Evolutionary conservation across 306 rosid genomes (phyloP), one percentile per base, ranked within the genome.

Genomic region (Trifolium subterraneum): DNA sequence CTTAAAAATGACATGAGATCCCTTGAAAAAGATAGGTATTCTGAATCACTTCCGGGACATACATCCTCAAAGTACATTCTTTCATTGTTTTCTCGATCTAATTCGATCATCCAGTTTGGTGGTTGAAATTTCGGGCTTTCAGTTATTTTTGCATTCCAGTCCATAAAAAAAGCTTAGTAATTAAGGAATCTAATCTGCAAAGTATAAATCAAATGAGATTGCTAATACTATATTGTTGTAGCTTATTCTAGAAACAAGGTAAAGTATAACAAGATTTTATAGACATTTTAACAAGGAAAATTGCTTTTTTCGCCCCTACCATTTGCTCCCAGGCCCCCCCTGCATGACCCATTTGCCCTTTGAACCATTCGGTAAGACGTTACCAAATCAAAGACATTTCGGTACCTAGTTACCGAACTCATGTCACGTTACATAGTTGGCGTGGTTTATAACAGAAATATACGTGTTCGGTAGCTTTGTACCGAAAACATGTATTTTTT

Each of bases 41-140:
- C 80, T 23, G 84, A 68, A 72, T 71, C 81, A 64, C 80, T 66
- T 84, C n/a, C 92, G 3, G 77, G 79, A 64, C 80, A 81, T 39
- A 72, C 75, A 72, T 88, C 92, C 80, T 90, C 92, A 44, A 86
- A 88, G 88, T 86, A 92, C 78, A 80, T 75, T 64, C 87, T 80
- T 78, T 92, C 84, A 78, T 82, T 80, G 74, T 83, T 68, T 76
- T 79, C 94, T 52, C 35, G 80, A 47, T 92, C 85, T 33, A 42
- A 81, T 66, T 87, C 86, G 51, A 75, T 18, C 45, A 73, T 70
- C 82, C 82, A 84, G 72, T 81, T 85, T 36, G 81, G 72, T 54
- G 78, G 79, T 64, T 72, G 88, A 27, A 75, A 71, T 71, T 81
- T 90, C 2, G 79, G 77, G 76, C 78, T 83, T 71, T 88, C 92